Percentiles rank a stretch among this genome's conserved stretches.
Conservation (phyloP, 169 alveolate species). For the Condylostoma magnum region DNA sequence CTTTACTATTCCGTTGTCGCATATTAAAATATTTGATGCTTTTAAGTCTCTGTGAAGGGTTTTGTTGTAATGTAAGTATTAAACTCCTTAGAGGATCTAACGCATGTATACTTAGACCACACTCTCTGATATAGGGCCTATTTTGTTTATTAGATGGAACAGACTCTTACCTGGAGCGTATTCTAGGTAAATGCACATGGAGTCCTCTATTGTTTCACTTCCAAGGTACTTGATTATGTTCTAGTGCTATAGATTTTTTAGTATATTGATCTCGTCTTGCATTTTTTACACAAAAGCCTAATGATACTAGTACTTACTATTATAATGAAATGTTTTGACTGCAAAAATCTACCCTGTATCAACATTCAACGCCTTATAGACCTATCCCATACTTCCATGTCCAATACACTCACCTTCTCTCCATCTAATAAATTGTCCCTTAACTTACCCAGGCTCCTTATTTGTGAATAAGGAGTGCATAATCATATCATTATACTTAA, state of each 20-base stretch:
- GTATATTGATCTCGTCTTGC: constrained; percentile 37
- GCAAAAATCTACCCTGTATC: constrained; percentile 7
- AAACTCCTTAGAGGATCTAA: constrained; percentile 52
- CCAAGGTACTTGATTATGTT: constrained; percentile 52
- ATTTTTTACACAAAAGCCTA: constrained; percentile 22
- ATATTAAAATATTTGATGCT: constrained; percentile 76
- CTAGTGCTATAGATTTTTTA: constrained; percentile 36
- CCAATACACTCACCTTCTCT: neutral
- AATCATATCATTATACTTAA: too few relatives aligned
- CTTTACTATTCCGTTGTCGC: constrained; percentile 64
- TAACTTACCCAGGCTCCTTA: too few relatives aligned
- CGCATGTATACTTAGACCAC: constrained; percentile 38
- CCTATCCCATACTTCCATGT: neutral
- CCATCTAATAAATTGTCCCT: neutral
- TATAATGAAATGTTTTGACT: constrained; percentile 25
- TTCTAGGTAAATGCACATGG: constrained; percentile 46
- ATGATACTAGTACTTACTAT: neutral
- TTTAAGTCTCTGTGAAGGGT: constrained; percentile 80
- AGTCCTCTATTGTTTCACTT: constrained; percentile 1
- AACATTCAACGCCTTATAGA: neutral
- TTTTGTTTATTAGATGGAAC: neutral
- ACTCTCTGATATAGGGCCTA: constrained; percentile 41
- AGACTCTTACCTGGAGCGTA: constrained; percentile 41
- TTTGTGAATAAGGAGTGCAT: too few relatives aligned
- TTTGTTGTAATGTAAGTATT: constrained; percentile 58